Percentiles rank a stretch among this genome's conserved stretches.
Conservation (phyloP, 805 yeast species). For the Starmerella cellae region DNA sequence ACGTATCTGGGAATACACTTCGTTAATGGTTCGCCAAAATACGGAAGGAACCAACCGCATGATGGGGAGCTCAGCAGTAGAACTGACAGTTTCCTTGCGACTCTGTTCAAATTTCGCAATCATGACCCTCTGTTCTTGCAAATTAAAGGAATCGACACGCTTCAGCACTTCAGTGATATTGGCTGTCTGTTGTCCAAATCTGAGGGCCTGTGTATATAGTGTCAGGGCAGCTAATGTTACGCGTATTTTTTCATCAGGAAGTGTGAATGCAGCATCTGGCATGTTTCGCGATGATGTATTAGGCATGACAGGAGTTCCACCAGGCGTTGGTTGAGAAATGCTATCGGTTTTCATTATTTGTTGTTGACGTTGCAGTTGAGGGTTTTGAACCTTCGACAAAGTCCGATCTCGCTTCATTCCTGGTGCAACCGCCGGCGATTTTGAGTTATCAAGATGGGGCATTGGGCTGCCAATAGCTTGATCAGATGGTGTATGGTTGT, state of each 20-base stretch:
- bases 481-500: too few relatives aligned
- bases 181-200: conserved; percentile 8
- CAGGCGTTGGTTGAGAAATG: too few relatives aligned
- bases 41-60: conserved; percentile 10
- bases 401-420: too few relatives aligned
- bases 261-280: neutral
- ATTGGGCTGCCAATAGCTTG: too few relatives aligned
- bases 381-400: too few relatives aligned
- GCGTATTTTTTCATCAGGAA: neutral
- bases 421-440: too few relatives aligned
- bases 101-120: conserved; percentile 14
- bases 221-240: conserved; percentile 14
- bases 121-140: conserved; percentile 12
- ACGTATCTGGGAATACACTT: conserved; percentile 12
- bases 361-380: too few relatives aligned
- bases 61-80: conserved; percentile 10
- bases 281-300: neutral
- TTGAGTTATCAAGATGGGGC: too few relatives aligned
- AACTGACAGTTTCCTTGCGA: conserved; percentile 5
- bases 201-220: conserved; percentile 13
- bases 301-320: too few relatives aligned
- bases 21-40: conserved; percentile 13
- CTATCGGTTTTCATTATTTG: too few relatives aligned
- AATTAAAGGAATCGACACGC: conserved; percentile 11
- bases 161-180: conserved; percentile 9